These are phyloP conservation scores for Byssothecium circinans DNA, from an alignment of 2,329 filamentous ascomycete genomes.

Conservation along the genomic window DNA sequence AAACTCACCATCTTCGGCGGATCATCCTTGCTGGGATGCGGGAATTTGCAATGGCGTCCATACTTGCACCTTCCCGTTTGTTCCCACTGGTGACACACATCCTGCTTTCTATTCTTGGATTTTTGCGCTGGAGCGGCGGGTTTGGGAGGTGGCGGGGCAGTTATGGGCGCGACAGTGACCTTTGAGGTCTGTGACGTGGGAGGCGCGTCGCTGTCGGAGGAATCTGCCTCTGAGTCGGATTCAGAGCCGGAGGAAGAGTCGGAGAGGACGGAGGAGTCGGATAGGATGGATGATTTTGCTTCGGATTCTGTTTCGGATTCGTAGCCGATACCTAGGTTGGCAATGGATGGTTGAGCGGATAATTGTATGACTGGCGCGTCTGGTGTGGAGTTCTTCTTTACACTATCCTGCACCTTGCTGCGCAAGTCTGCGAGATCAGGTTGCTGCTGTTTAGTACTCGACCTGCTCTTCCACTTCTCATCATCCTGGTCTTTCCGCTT, in stretches of 20 bases:
- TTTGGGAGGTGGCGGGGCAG: conserved; percentile 16
- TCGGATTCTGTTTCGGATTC: not conserved
- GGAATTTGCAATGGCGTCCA: conserved; percentile 26
- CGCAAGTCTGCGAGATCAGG: conserved; percentile 38
- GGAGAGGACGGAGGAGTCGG: not conserved
- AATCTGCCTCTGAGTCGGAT: conserved; percentile 28
- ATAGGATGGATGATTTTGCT: conserved; percentile 15
- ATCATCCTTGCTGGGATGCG: conserved; percentile 22
- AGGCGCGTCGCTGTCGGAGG: conserved; percentile 35
- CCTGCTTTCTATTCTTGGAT: conserved; percentile 10
- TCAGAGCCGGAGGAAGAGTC: conserved; percentile 24
- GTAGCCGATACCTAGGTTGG: conserved; percentile 12
- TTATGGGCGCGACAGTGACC: conserved; percentile 16
- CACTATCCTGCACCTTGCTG: conserved; percentile 38
- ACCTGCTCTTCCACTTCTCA: not conserved
- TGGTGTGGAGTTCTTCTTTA: conserved; percentile 17
- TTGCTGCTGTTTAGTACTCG: conserved; percentile 6
- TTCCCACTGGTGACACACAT: conserved; percentile 28
- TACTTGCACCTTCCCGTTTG: conserved; percentile 31
- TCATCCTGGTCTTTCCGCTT: conserved; percentile 13
- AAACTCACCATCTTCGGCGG: conserved; percentile 22
- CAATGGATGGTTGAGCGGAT: conserved; percentile 25
- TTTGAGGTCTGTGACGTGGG: conserved; percentile 47
- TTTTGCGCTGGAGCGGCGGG: conserved; percentile 3
- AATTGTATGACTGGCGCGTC: not conserved